phyloP scores from a whole-genome alignment of 2,329 filamentous ascomycete genomes.

The Juglanconis juglandina region DNA sequence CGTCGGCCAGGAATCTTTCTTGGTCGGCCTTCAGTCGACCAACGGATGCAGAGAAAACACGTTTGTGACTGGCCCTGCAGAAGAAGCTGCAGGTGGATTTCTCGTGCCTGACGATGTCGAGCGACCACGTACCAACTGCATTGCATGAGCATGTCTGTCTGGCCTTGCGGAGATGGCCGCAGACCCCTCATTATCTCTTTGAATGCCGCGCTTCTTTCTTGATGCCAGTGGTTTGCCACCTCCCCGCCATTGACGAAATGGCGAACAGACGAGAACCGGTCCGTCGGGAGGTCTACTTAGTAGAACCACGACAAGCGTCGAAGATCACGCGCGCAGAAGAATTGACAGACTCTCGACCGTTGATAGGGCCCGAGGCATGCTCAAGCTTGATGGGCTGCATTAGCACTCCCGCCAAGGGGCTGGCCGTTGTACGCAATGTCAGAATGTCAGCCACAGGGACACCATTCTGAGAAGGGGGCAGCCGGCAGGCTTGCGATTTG shows the following conservation, averaged over 20 bases:
- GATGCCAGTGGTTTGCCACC: too few relatives aligned
- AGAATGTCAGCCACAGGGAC: not conserved
- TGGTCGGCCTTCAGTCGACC: not conserved
- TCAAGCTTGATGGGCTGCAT: not conserved
- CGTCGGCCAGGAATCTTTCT: not conserved
- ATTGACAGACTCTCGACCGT: not conserved
- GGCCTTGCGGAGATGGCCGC: not conserved
- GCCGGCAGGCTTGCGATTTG: not conserved
- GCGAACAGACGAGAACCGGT: not conserved
- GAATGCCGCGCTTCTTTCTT: too few relatives aligned
- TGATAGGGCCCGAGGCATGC: not conserved
- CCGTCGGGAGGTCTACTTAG: too few relatives aligned
- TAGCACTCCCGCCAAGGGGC: not conserved
- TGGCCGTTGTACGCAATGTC: not conserved
- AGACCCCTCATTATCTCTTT: not conserved
- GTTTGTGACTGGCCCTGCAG: constrained; percentile 12
- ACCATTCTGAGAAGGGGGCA: too few relatives aligned
- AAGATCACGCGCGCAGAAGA: not conserved
- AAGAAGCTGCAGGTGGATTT: constrained; percentile 4
- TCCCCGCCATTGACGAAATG: not conserved
- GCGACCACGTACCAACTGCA: constrained; percentile 17
- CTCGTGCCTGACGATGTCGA: constrained; percentile 12
- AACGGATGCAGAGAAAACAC: not conserved
- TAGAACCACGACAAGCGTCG: not conserved
- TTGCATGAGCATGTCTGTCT: constrained; percentile 11